These are phyloP conservation scores for Astraeus odoratus DNA, from an alignment of 768 basidiomycete genomes.

Conservation along the genomic window DNA sequence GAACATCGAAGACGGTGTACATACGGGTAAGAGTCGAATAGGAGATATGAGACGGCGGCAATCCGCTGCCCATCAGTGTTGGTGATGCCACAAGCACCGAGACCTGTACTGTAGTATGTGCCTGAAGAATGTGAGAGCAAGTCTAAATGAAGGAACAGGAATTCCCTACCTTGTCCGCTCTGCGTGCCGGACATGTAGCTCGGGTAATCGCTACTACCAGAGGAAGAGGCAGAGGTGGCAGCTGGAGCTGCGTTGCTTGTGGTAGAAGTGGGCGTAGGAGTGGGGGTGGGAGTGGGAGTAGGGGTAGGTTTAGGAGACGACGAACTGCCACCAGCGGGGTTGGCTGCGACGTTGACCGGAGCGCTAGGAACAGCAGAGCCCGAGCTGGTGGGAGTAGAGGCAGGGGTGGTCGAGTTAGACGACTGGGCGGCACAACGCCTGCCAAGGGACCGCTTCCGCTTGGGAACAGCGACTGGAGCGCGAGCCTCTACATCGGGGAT, in stretches of 20 bases:
- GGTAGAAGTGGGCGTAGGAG: background rate
- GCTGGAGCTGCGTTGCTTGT: background rate
- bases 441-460: conserved; percentile 22
- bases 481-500: background rate
- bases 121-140: conserved; percentile 12
- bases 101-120: conserved; percentile 29
- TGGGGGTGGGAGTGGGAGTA: background rate
- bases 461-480: background rate
- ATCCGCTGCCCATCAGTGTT: conserved; percentile 26
- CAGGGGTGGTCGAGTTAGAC: conserved; percentile 10
- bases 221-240: background rate
- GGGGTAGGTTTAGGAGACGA: background rate
- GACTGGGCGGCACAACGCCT: conserved; percentile 19
- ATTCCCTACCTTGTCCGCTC: conserved; percentile 36
- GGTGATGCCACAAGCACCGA: conserved; percentile 36
- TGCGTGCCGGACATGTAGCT: conserved; percentile 45
- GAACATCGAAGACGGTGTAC: conserved; percentile 5
- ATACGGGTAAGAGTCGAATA: conserved; percentile 33
- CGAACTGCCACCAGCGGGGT: conserved; percentile 2
- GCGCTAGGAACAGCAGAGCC: background rate
- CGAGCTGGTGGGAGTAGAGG: background rate
- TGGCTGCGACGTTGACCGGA: conserved; percentile 18
- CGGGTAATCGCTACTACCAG: conserved; percentile 13
- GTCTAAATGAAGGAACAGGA: background rate
- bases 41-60: conserved; percentile 27